phyloP scores from a whole-genome alignment of 352 stramenopile species.

The Phytophthora ramorum region DNA sequence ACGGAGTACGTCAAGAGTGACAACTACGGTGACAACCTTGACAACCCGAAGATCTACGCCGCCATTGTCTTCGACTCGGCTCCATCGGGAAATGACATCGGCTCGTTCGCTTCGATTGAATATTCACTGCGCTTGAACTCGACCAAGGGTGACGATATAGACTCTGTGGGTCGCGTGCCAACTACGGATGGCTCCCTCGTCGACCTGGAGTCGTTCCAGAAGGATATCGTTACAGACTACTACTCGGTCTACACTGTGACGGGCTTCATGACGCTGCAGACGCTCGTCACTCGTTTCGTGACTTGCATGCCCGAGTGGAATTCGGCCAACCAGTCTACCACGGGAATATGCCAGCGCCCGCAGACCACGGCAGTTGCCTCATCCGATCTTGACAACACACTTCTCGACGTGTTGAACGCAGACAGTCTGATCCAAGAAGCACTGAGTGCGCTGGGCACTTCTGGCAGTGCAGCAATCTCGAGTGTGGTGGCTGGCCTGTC shows the following conservation, averaged over 20 bases:
- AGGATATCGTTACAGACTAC: constrained; percentile 36
- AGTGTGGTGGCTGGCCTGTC: constrained; percentile 51
- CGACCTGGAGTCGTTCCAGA: constrained; percentile 38
- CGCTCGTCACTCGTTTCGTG: constrained; percentile 26
- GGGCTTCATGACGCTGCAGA: constrained; percentile 40
- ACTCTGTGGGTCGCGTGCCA: constrained; percentile 3
- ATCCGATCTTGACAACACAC: no score
- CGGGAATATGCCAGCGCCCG: constrained; percentile 23
- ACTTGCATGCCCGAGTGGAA: constrained; percentile 36
- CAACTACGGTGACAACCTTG: constrained; percentile 44
- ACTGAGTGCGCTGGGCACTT: constrained; percentile 17
- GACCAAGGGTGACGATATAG: constrained; percentile 38
- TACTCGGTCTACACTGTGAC: constrained; percentile 34
- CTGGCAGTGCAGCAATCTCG: constrained; percentile 56
- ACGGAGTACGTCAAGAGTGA: constrained; percentile 53
- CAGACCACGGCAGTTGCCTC: constrained; percentile 29
- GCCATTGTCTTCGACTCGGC: constrained; percentile 62
- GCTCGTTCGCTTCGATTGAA: constrained; percentile 52
- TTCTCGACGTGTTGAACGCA: no score
- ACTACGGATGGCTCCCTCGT: not conserved
- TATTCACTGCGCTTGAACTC: constrained; percentile 70
- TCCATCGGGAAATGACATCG: constrained; percentile 41
- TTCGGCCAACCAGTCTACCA: constrained; percentile 22
- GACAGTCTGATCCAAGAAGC: not conserved
- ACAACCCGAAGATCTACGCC: constrained; percentile 57